Evolutionary conservation across 1,284 basidiomycete species (phyloP), one percentile per base, ranked within the genome.

Genomic region (Ustilago tritici): DNA sequence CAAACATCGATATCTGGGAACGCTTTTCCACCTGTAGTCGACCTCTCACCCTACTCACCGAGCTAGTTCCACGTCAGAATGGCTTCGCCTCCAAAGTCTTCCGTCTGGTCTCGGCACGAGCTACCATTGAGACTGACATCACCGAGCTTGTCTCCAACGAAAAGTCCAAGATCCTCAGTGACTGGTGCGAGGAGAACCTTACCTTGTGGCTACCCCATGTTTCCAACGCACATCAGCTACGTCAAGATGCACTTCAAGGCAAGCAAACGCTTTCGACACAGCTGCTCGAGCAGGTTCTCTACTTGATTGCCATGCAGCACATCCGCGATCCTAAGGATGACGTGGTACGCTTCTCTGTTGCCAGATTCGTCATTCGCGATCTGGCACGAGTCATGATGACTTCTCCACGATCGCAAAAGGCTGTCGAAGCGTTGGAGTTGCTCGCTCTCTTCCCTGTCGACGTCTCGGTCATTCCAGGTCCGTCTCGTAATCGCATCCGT

Each of bases 181-280:
- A 76, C 28, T 76, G 73, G 73, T 76, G 73, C 57, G 73, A 76
- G 28, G 60, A 67, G 49, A 70, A 76, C 14, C 57, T 76, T 31
- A 64, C 73, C 0, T 46, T 76, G 1, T 76, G 73, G 73, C 49
- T 76, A 53, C 73, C 73, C 1, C 73, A 76, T 46, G 36, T 76
- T 31, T 64, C 63, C 56, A 70, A 70, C 11, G 73, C 73, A 2
- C 63, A 70, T 35, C 64, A 65, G 59, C 57, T 76, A 19, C 73
- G 73, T 17, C 67, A 67, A 55, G 73, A 70, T 1, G 67, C 64
- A 1, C 47, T 64, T 0, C 67, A 70, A 19, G 73, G 73, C 28
- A 63, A 62, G 38, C 73, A 70, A 35, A 70, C 73, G 2, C 61
- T 76, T 10, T 70, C 73, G 5, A 70, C 73, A 11, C 73, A 76